Base-by-base conservation (phyloP, 768 basidiomycete genomes). In the Kwoniella dendrophila region DNA sequence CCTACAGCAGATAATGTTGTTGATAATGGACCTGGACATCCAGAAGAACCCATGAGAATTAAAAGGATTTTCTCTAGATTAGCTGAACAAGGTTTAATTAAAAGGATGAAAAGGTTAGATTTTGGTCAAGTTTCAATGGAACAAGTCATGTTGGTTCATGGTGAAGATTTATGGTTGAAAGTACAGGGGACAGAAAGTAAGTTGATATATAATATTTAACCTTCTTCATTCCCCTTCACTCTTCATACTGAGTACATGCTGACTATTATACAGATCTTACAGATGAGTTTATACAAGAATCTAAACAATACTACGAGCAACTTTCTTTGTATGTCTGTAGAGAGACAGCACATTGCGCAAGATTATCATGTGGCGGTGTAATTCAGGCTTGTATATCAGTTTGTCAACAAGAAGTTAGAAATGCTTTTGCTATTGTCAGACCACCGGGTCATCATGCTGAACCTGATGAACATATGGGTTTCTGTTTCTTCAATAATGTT, bases 401-500 rank as follows among this genome's bases (percentile, higher is more conserved):
- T 45, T 93, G 91, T 32, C 85, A 86, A 34, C 84, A 87, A 14
- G 84, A 87, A 67, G 82, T 97, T 38, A 84, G 88, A 71, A 97
- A 94, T 78, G 84, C 90, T 0, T 89, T 99, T 75, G 96, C 96
- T 1, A 91, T 98, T 64, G 94, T 98, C 34, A 86, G 96, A 55
- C 96, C 96, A 12, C 96, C 96, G 0, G 96, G 96, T 0, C 96
- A 99, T 76, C 96, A 99, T 73, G 94, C 96, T 5, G 96, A 99
- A 76, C 96, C 96, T 4, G 91, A 96, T 67, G 89, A 94, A 75
- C 90, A 92, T 66, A 97, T 98, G 94, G 96, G 96, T 1, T 99
- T 99, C 78, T 98, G 96, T 80, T 96, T 99, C 82, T 96, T 93
- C 82, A 99, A 99, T 79, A 99, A 99, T 74, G 93, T 95, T 33